These are phyloP conservation scores for Phytophthora tubulina DNA, from an alignment of 352 stramenopile genomes.

Conservation along the genomic window DNA sequence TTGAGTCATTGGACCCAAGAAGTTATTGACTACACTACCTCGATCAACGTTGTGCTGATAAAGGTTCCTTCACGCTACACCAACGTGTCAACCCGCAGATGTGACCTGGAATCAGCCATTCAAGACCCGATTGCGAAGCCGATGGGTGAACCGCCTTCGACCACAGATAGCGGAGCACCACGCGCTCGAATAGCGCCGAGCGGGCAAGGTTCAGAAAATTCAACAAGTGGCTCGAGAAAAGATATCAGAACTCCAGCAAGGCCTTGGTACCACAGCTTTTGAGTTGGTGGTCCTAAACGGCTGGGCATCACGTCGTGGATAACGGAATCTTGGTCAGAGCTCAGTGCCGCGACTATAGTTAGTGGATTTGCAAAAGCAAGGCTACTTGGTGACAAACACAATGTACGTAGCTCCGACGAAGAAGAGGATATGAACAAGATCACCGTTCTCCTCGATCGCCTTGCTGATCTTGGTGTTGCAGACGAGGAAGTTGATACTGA, in stretches of 20 bases:
- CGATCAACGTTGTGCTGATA: conserved; percentile 2
- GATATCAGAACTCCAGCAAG: background rate
- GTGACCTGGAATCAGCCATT: conserved; percentile 1
- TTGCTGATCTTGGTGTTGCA: background rate
- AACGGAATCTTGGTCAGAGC: background rate
- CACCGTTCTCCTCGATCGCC: background rate
- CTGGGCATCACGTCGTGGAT: background rate
- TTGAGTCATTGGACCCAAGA: background rate
- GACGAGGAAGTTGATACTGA: background rate
- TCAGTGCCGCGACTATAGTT: background rate
- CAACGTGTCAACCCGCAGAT: conserved; percentile 10
- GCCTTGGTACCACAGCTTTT: too few relatives aligned
- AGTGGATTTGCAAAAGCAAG: conserved; percentile 7
- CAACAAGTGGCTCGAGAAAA: background rate
- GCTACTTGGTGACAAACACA: background rate
- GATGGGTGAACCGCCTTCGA: background rate
- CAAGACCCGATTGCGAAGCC: background rate
- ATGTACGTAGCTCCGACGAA: background rate
- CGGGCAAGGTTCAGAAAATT: background rate
- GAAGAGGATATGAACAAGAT: background rate
- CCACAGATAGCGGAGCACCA: background rate
- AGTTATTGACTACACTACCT: background rate
- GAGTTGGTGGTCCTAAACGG: too few relatives aligned
- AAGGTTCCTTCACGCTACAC: conserved; percentile 8
- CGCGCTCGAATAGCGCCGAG: background rate